These are phyloP conservation scores for Aspergillus cristatus DNA, from an alignment of 495 filamentous ascomycete species.

Conservation along the genomic window DNA sequence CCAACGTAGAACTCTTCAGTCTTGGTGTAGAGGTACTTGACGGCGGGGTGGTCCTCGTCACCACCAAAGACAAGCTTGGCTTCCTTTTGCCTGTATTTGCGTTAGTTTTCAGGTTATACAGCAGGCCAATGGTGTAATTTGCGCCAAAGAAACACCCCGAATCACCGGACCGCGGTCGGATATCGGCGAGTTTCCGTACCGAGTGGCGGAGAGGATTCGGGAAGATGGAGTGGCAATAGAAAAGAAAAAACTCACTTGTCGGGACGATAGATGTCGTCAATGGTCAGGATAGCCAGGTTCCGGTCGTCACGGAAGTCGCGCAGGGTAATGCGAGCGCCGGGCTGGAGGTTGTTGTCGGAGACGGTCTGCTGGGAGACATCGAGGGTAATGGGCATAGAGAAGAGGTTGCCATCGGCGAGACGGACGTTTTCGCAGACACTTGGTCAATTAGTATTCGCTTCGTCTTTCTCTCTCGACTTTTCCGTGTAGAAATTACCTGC, in stretches of 20 bases:
- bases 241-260: slow-evolving; percentile 64
- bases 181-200: too few species aligned
- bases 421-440: slow-evolving; percentile 85
- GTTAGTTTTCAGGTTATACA: slow-evolving; percentile 21
- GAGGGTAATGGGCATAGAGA: slow-evolving; percentile 94
- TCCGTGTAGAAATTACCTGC: slow-evolving; percentile 53
- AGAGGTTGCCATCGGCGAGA: slow-evolving; percentile 81
- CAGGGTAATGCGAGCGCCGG: slow-evolving; percentile 73
- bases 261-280: slow-evolving; percentile 93
- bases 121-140: too few species aligned
- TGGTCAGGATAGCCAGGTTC: slow-evolving; percentile 88
- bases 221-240: too few species aligned
- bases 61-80: slow-evolving; percentile 92
- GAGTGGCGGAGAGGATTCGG: too few species aligned
- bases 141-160: too few species aligned
- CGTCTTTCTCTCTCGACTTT: slow-evolving; percentile 2
- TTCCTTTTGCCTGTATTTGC: slow-evolving; percentile 61
- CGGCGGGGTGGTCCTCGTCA: slow-evolving; percentile 84
- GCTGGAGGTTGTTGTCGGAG: slow-evolving; percentile 59
- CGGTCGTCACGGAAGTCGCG: slow-evolving; percentile 95
- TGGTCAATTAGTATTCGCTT: slow-evolving; percentile 1
- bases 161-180: too few species aligned
- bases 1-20: slow-evolving; percentile 86
- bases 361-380: slow-evolving; percentile 70
- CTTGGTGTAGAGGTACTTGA: slow-evolving; percentile 75